phyloP scores from a whole-genome alignment of 2,329 filamentous ascomycete species.

The Arachnomyces sp. region DNA sequence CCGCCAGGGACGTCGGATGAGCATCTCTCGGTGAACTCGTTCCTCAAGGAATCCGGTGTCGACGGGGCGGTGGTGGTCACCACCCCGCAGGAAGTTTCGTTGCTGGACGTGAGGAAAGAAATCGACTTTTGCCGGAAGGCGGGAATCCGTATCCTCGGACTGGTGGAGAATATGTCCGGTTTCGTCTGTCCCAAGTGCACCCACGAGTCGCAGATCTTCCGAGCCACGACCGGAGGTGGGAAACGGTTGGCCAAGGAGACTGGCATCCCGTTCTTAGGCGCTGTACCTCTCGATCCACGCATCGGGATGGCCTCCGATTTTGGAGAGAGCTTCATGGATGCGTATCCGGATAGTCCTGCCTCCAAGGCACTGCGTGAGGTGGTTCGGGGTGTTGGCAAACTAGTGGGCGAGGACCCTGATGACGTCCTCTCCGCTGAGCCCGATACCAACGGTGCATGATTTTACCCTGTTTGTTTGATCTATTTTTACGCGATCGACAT shows the following conservation, averaged over 20 bases:
- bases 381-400: constrained; percentile 61
- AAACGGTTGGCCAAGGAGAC: constrained; percentile 74
- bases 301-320: constrained; percentile 97
- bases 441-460: neutral
- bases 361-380: constrained; percentile 74
- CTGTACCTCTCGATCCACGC: constrained; percentile 83
- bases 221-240: constrained; percentile 83
- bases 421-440: constrained; percentile 27
- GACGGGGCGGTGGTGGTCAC: constrained; percentile 90
- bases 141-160: constrained; percentile 74
- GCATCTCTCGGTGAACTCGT: constrained; percentile 86
- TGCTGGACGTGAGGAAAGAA: constrained; percentile 92
- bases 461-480: neutral
- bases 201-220: constrained; percentile 75
- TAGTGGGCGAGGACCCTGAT: constrained; percentile 57
- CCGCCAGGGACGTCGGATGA: constrained; percentile 94
- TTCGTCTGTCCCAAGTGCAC: constrained; percentile 94
- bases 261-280: constrained; percentile 78
- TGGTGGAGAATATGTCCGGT: constrained; percentile 97
- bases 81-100: constrained; percentile 86
- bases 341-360: constrained; percentile 86
- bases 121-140: constrained; percentile 97
- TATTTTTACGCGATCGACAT: no score
- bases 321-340: constrained; percentile 94
- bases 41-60: constrained; percentile 83